Conservation (phyloP, 202 grass and related monocot species). For the Miscanthus sacchariflorus region DNA sequence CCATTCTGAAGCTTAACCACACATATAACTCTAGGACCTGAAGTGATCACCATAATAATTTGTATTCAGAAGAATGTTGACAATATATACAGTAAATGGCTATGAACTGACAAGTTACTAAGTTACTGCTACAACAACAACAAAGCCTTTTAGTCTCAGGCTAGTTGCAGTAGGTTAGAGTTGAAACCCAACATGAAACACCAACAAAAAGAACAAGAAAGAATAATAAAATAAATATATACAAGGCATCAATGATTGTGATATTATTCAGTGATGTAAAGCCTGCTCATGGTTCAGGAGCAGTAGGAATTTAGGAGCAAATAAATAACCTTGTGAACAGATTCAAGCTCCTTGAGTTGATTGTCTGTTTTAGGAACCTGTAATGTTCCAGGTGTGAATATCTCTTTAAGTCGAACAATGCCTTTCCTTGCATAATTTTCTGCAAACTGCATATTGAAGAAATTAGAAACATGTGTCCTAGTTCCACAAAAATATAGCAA, state of each 20-base stretch:
- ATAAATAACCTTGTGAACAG: slow-evolving; percentile 87
- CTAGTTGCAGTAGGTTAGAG: neutral
- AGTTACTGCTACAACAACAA: neutral
- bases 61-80: slow-evolving; percentile 28
- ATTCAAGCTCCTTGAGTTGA: slow-evolving; percentile 98
- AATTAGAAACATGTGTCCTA: slow-evolving; percentile 37
- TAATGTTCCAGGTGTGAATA: slow-evolving; percentile 92
- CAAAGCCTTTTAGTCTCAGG: neutral
- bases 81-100: neutral
- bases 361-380: slow-evolving; percentile 84
- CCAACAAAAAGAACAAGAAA: neutral
- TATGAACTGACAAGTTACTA: neutral
- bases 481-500: slow-evolving; percentile 42
- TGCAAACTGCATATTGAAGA: slow-evolving; percentile 70
- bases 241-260: neutral
- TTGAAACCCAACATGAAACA: neutral
- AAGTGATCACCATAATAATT: slow-evolving; percentile 21
- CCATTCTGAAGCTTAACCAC: slow-evolving; percentile 93
- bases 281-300: neutral
- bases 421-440: slow-evolving; percentile 97
- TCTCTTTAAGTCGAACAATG: slow-evolving; percentile 86
- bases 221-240: neutral
- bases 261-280: neutral
- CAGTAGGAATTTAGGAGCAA: slow-evolving; percentile 30
- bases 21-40: slow-evolving; percentile 99